These are phyloP conservation scores for Tremellales sp. DNA, from an alignment of 1,284 basidiomycete species.

Conservation along the genomic window DNA sequence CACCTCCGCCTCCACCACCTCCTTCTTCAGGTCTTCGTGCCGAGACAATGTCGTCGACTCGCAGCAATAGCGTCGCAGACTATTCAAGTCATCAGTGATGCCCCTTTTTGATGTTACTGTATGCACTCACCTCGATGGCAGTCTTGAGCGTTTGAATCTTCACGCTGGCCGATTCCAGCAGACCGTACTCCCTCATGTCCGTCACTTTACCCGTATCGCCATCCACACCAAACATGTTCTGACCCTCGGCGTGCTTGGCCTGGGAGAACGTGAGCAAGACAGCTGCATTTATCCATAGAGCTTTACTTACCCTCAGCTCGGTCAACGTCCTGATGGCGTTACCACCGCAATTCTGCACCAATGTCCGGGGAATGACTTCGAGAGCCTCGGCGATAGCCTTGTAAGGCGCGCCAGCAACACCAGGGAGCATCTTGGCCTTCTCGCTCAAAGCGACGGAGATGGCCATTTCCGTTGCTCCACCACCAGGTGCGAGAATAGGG, in stretches of 20 bases:
- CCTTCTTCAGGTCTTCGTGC: slow-evolving; percentile 56
- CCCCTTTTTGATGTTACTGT: background rate
- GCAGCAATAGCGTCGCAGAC: slow-evolving; percentile 83
- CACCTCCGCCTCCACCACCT: slow-evolving; percentile 30
- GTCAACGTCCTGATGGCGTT: slow-evolving; percentile 92
- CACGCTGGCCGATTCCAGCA: slow-evolving; percentile 93
- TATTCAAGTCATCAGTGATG: slow-evolving; percentile 40
- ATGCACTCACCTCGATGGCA: slow-evolving; percentile 70
- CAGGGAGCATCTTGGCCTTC: slow-evolving; percentile 72
- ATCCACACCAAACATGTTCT: slow-evolving; percentile 87
- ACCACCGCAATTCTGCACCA: slow-evolving; percentile 93
- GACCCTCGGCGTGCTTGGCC: slow-evolving; percentile 92
- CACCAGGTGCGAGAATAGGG: slow-evolving; percentile 84
- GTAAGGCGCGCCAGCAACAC: slow-evolving; percentile 86
- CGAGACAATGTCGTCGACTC: slow-evolving; percentile 92
- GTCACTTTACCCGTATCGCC: slow-evolving; percentile 92
- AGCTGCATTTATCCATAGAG: too few relatives aligned
- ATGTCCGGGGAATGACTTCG: slow-evolving; percentile 93
- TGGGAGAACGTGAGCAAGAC: slow-evolving; percentile 45
- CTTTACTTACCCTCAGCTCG: slow-evolving; percentile 66
- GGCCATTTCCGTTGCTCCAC: slow-evolving; percentile 98
- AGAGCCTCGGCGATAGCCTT: slow-evolving; percentile 91
- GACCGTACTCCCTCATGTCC: slow-evolving; percentile 90
- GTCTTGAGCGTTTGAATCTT: slow-evolving; percentile 99
- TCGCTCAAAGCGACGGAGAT: slow-evolving; percentile 84